Percentiles rank a stretch among this genome's conserved stretches.
Evolutionary conservation across 2,329 filamentous ascomycete species (phyloP).

Genomic region (Cercospora nicotianae): DNA sequence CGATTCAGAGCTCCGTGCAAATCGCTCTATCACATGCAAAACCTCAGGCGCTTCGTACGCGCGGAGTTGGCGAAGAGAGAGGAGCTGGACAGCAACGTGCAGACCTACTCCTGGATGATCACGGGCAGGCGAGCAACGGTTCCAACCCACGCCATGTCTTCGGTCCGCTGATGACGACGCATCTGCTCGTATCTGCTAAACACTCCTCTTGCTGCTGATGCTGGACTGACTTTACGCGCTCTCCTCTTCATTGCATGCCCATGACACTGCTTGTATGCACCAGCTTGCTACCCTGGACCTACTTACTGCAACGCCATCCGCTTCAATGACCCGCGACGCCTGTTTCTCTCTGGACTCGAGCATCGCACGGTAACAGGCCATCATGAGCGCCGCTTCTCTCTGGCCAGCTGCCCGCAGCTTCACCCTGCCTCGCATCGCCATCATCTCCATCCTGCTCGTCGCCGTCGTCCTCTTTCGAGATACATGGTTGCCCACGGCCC

Average conservation of each 20-base stretch:
- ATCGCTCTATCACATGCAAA: neutral
- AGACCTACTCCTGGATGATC: neutral
- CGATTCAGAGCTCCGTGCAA: neutral
- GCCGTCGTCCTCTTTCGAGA: conserved; percentile 32
- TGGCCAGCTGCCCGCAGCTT: conserved; percentile 23
- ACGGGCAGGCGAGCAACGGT: neutral
- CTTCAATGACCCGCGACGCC: neutral
- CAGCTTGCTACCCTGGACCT: neutral
- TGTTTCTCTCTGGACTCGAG: neutral
- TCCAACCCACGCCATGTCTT: neutral
- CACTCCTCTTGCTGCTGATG: neutral
- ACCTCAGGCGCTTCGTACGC: neutral
- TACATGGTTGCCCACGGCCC: conserved; percentile 28
- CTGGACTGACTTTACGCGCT: neutral
- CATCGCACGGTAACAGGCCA: neutral
- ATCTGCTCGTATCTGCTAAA: neutral
- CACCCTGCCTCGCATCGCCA: conserved; percentile 25
- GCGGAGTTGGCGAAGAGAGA: neutral
- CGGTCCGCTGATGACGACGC: conserved; percentile 1
- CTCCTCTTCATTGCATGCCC: neutral
- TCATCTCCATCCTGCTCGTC: conserved; percentile 31
- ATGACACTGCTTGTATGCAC: neutral
- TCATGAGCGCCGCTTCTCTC: conserved; percentile 14
- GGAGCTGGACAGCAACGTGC: neutral
- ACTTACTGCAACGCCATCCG: neutral